Evolutionary conservation across 2,329 filamentous ascomycete species (phyloP).

Genomic region (Dactylellina cionopaga): DNA sequence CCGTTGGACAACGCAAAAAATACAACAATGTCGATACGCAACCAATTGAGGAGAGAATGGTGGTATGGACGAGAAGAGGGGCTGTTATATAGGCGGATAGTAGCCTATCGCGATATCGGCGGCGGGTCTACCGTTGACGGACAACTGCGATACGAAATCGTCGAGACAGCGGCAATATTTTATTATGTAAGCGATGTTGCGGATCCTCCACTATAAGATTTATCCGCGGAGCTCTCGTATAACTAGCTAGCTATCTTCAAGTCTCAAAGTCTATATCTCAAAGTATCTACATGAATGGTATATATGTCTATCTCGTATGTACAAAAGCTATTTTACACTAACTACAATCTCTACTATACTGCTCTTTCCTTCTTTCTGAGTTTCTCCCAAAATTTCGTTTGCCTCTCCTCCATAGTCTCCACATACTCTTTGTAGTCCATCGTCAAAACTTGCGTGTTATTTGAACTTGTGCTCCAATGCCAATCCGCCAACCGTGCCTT

Average conservation of each 20-base stretch:
- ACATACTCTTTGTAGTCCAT: constrained; percentile 48
- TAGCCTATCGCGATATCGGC: too few relatives aligned
- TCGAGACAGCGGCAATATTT: constrained; percentile 1
- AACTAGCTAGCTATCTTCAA: too few relatives aligned
- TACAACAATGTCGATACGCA: constrained; percentile 38
- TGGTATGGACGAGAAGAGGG: too few relatives aligned
- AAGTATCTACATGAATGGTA: background rate
- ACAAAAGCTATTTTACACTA: too few relatives aligned
- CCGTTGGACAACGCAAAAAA: constrained; percentile 40
- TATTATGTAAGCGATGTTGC: background rate
- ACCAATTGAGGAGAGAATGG: constrained; percentile 3
- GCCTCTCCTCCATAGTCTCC: constrained; percentile 19
- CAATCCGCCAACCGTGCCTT: constrained; percentile 20
- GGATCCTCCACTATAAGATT: constrained; percentile 39
- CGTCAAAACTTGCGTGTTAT: constrained; percentile 25
- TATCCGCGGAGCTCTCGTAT: background rate
- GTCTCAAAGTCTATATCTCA: constrained; percentile 15
- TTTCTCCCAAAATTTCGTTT: constrained; percentile 43
- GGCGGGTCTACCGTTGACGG: too few relatives aligned
- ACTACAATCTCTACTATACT: constrained; percentile 6
- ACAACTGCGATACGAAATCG: background rate
- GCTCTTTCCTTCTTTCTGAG: constrained; percentile 21
- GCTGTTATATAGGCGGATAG: too few relatives aligned
- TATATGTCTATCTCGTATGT: background rate
- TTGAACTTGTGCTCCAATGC: constrained; percentile 43